These are phyloP conservation scores for Naganishia cerealis DNA, from an alignment of 1,284 basidiomycete genomes.

Conservation along the genomic window DNA sequence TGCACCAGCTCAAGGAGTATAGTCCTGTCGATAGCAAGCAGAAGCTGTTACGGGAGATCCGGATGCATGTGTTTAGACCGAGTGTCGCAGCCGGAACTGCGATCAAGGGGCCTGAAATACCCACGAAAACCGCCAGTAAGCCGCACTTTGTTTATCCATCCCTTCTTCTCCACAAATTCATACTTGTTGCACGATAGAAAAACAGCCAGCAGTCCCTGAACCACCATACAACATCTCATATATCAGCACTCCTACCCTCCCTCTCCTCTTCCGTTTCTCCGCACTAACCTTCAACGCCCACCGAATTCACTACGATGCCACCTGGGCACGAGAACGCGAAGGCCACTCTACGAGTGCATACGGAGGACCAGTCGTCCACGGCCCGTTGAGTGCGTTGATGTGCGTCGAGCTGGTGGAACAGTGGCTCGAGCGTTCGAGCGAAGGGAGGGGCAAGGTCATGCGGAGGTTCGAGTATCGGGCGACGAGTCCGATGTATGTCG, in stretches of 20 bases:
- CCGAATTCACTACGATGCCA: slow-evolving; percentile 51
- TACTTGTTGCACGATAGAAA: background rate
- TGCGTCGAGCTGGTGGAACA: slow-evolving; percentile 63
- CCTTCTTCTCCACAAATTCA: background rate
- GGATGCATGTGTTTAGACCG: slow-evolving; percentile 72
- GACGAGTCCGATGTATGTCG: slow-evolving; percentile 69
- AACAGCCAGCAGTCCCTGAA: background rate
- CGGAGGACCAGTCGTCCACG: slow-evolving; percentile 75
- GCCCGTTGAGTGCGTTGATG: slow-evolving; percentile 74
- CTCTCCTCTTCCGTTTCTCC: slow-evolving; percentile 78
- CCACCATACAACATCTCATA: slow-evolving; percentile 63
- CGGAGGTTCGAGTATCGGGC: slow-evolving; percentile 70
- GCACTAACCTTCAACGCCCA: slow-evolving; percentile 65
- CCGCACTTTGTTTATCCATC: background rate
- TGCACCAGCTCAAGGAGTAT: slow-evolving; percentile 60
- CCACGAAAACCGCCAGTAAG: background rate
- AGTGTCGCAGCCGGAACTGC: background rate
- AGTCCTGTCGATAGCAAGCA: slow-evolving; percentile 55
- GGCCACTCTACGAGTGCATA: slow-evolving; percentile 57
- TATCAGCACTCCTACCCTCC: slow-evolving; percentile 65
- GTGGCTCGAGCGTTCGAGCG: slow-evolving; percentile 10
- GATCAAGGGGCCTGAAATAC: background rate
- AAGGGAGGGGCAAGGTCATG: slow-evolving; percentile 43
- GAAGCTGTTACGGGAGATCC: slow-evolving; percentile 63
- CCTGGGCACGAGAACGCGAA: slow-evolving; percentile 67